Base-by-base conservation (phyloP, 495 filamentous ascomycete species). In the Chaetomium fimeti region DNA sequence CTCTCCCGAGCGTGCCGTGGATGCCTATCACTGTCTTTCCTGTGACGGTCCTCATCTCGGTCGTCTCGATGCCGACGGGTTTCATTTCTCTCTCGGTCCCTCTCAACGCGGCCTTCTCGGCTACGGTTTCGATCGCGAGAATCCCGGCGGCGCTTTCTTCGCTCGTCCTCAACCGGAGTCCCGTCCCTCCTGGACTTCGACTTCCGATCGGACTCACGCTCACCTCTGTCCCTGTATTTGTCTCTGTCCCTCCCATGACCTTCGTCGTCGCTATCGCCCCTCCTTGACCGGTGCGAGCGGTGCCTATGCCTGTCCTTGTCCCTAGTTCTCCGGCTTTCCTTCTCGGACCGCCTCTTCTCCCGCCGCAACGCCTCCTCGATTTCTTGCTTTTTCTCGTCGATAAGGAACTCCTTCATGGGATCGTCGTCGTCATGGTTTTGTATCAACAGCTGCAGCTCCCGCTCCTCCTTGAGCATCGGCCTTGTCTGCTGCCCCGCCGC, bases 371-470 rank as follows among this genome's bases (percentile, higher is more conserved):
- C 92, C 56, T 78, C 82, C 40, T 87, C 85, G 40, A 96, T 85
- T 74, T 97, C 91, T 66, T 92, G 89, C 71, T 88, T 90, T 83
- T 97, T 97, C 78, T 94, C 89, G 51, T 91, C 80, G 27, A 97
- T 83, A 56, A 97, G 74, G 72, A 90, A 95, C 57, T 86, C 85
- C 77, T 97, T 98, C 94, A 98, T 97, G 2, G 94, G 93, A 77
- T 98, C 93, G 69, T 97, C 94, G 25, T 97, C 93, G 67, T 97
- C 93, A 66, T 95, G 89, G 22, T 92, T 86, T 63, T 81, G 76
- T 20, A 94, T 87, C 68, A 97, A 71, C 58, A 86, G 84, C 61
- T 83, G 85, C 51, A 98, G 72, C 72, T 97, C 93, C 51, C 76
- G 79, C 76, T 97, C 93, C 67, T 88, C 80, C 66, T 81, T 79